Evolutionary conservation across 257 asterid genomes (phyloP), one percentile per base, ranked within the genome.

Genomic region (Petunia secreta): DNA sequence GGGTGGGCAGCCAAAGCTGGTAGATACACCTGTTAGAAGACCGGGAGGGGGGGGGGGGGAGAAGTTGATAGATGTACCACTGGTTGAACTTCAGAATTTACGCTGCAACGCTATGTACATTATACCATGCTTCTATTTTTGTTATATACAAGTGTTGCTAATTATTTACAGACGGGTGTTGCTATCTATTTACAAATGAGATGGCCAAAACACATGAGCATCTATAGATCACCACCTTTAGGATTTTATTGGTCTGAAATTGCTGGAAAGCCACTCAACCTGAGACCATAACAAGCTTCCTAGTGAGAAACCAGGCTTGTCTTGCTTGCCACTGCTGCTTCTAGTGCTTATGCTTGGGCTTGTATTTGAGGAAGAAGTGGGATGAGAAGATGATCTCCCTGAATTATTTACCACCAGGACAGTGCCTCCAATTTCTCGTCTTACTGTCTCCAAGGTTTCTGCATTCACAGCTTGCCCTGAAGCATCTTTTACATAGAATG

Each of bases 241-340:
- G 8, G 91, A 88, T 75, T 86, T 85, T 53, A 91, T 88, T 62
- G 89, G 89, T 77, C 77, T 86, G 86, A 93, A 91, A 81, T 90
- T 93, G 87, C 85, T 85, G 0, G 97, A 91, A 59, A 95, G 81
- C 68, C 93, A 54, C 85, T 88, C 97, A 3, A 93, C 86, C 74
- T 91, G 98, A 60, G 94, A 83, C 98, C 98, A 90, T 15, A 93
- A 80, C 88, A 94, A 41, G 84, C 84, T 86, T 62, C 97, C 95
- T 3, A 92, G 58, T 0, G 97, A 91, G 78, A 88, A 87, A 75
- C 84, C 87, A 3, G 90, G 73, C 80, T 87, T 64, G 8, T 81
- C 91, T 46, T 81, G 89, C 8, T 67, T 81, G 15, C 64, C 63
- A 5, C 55, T 54, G 25, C 84, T 53, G 3, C 75, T 50, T 71